Evolutionary conservation across 192 early-diverging fungal genomes (phyloP).

Genomic region (Coemansia sp.): DNA sequence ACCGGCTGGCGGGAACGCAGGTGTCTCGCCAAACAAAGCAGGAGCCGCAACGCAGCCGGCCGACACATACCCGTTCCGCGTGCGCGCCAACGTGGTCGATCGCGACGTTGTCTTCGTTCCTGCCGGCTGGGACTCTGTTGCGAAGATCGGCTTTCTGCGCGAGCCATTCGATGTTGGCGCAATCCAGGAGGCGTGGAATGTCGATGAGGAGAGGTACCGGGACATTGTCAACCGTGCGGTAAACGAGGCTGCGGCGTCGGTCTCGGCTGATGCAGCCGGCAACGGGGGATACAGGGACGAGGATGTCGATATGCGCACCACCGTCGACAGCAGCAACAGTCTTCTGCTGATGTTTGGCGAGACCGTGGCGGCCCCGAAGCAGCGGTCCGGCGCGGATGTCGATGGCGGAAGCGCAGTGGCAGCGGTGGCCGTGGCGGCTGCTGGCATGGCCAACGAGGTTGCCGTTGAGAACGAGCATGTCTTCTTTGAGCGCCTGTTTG

Average conservation of each 20-base stretch:
- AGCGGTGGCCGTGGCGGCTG: slow-evolving; percentile 50
- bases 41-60: background rate
- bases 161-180: slow-evolving; percentile 72
- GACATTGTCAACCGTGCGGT: slow-evolving; percentile 30
- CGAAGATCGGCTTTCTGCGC: slow-evolving; percentile 76
- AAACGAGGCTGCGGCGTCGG: background rate
- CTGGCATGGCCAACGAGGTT: slow-evolving; percentile 61
- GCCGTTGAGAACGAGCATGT: slow-evolving; percentile 84
- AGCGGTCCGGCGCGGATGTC: slow-evolving; percentile 62
- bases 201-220: slow-evolving; percentile 55
- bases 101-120: slow-evolving; percentile 87
- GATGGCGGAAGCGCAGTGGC: slow-evolving; percentile 50
- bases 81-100: slow-evolving; percentile 80
- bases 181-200: slow-evolving; percentile 63
- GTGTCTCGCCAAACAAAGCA: background rate
- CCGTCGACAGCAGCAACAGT: slow-evolving; percentile 11
- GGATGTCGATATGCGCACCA: background rate
- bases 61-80: slow-evolving; percentile 59
- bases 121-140: slow-evolving; percentile 90
- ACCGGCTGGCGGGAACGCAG: background rate
- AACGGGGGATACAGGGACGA: background rate
- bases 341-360: slow-evolving; percentile 38
- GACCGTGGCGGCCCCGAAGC: slow-evolving; percentile 56
- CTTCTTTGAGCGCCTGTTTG: slow-evolving; percentile 80
- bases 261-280: background rate